These are phyloP conservation scores for Syncephalastrum monosporum DNA, from an alignment of 371 early-diverging fungal species.

Conservation along the genomic window DNA sequence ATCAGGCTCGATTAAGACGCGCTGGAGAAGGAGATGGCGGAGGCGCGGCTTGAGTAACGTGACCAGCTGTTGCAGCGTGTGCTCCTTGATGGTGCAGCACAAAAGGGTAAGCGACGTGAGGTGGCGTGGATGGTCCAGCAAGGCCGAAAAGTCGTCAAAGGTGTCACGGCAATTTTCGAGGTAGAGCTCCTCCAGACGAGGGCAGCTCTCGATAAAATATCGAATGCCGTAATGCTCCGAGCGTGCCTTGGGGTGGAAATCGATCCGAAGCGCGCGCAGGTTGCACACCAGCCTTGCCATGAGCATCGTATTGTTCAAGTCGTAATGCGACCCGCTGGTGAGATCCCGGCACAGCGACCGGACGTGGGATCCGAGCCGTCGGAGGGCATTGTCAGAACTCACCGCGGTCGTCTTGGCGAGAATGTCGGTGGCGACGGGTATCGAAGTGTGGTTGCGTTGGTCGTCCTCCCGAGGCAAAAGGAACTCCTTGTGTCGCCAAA, in stretches of 20 bases:
- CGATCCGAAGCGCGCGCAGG: conserved; percentile 40
- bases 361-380: conserved; percentile 35
- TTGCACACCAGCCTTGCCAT: conserved; percentile 43
- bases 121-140: conserved; percentile 23
- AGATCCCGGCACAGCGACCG: conserved; percentile 42
- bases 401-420: conserved; percentile 16
- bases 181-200: conserved; percentile 34
- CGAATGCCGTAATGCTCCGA: conserved; percentile 38
- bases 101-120: conserved; percentile 33
- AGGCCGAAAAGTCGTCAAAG: conserved; percentile 38
- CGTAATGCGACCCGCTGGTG: conserved; percentile 34
- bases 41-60: conserved; percentile 15
- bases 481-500: conserved; percentile 52
- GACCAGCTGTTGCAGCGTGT: conserved; percentile 20
- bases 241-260: conserved; percentile 40
- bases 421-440: conserved; percentile 20
- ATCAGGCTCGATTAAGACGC: conserved; percentile 33
- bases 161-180: conserved; percentile 47
- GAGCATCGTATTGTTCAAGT: conserved; percentile 34
- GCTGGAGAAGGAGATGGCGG: conserved; percentile 24
- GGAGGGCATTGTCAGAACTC: not conserved
- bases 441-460: conserved; percentile 14
- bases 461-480: conserved; percentile 42
- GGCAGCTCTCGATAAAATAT: conserved; percentile 38
- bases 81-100: conserved; percentile 38